Evolutionary conservation across 192 early-diverging fungal genomes (phyloP).

Genomic region (Coemansia sp.): DNA sequence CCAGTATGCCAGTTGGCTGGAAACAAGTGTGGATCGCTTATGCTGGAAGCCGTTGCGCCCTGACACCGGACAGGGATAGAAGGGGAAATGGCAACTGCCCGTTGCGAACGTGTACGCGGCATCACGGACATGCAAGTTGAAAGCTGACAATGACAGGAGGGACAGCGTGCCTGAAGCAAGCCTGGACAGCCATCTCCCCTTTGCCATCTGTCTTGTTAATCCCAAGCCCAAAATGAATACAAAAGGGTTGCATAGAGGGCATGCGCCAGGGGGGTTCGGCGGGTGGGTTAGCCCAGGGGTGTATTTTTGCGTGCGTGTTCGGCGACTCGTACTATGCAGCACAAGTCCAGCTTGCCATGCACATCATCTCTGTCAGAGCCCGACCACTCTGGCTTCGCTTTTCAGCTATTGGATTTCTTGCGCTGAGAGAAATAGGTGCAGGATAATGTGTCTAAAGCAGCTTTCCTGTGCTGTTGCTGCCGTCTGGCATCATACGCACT

Average conservation of each 20-base stretch:
- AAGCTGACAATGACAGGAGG: background rate
- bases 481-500: background rate
- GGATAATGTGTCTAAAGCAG: constrained; percentile 1
- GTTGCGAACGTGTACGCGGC: constrained; percentile 1
- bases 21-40: background rate
- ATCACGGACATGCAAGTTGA: constrained; percentile 7
- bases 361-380: background rate
- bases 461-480: background rate
- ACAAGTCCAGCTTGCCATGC: background rate
- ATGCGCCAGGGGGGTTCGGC: constrained; percentile 3
- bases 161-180: background rate
- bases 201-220: background rate
- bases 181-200: background rate
- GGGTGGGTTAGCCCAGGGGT: background rate
- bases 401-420: constrained; percentile 1
- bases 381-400: constrained; percentile 1
- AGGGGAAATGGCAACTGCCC: background rate
- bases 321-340: background rate
- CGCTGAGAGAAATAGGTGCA: background rate
- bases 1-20: background rate
- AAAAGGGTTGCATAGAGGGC: constrained; percentile 2
- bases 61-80: background rate
- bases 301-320: background rate
- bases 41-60: background rate
- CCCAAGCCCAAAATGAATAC: background rate